A percentile compares a stretch with the other conserved stretches of the same genome.
phyloP scores from a whole-genome alignment of 2,329 filamentous ascomycete species.

The Rasamsonia emersonii region DNA sequence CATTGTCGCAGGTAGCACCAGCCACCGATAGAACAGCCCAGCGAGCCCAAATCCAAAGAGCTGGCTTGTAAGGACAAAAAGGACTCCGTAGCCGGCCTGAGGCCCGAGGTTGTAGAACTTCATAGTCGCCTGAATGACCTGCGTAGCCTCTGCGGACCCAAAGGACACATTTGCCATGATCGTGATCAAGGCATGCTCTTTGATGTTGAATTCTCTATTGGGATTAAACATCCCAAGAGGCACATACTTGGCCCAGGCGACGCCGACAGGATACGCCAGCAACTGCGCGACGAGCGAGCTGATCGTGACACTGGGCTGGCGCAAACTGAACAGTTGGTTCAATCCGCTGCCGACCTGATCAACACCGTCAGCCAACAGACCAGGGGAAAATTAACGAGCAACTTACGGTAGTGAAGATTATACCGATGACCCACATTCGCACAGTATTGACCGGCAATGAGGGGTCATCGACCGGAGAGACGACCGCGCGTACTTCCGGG shows the following conservation, averaged over 20 bases:
- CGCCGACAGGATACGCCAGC: conserved; percentile 37
- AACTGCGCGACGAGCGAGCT: conserved; percentile 34
- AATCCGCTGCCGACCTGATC: conserved; percentile 29
- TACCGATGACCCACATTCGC: conserved; percentile 31
- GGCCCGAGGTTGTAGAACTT: conserved; percentile 51
- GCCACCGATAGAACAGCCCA: conserved; percentile 50
- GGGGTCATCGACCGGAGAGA: conserved; percentile 24
- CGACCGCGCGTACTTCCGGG: conserved; percentile 30
- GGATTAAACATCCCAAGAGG: conserved; percentile 36
- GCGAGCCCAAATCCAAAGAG: conserved; percentile 58
- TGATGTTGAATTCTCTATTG: conserved; percentile 30
- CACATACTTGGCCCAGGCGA: conserved; percentile 29
- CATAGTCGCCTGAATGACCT: conserved; percentile 29
- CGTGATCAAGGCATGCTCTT: conserved; percentile 36
- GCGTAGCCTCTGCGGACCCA: conserved; percentile 33
- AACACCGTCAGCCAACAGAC: too few relatives aligned
- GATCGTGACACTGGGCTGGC: conserved; percentile 32
- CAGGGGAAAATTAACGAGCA: too few relatives aligned
- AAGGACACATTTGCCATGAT: conserved; percentile 42
- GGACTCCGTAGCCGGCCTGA: conserved; percentile 51
- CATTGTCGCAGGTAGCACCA: conserved; percentile 53
- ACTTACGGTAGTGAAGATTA: conserved; percentile 30
- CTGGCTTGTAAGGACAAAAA: conserved; percentile 53
- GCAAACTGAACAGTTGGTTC: conserved; percentile 32
- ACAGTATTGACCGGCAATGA: conserved; percentile 24